Conservation (phyloP, 768 basidiomycete species). For the Boletus huronensis region DNA sequence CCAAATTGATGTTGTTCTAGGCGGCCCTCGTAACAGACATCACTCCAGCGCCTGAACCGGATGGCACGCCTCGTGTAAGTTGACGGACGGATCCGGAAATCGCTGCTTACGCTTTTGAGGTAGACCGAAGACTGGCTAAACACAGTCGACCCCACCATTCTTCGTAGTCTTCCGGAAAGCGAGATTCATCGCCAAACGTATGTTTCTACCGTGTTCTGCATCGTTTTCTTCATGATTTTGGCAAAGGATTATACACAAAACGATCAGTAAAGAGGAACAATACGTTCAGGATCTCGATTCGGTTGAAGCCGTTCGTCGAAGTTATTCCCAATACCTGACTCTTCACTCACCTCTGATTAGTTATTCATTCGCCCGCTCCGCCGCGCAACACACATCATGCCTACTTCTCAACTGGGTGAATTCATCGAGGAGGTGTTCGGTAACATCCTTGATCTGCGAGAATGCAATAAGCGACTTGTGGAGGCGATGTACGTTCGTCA, state of each 20-base stretch:
- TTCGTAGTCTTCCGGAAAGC: constrained; percentile 60
- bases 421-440: constrained; percentile 91
- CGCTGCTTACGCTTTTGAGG: neutral
- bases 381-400: constrained; percentile 56
- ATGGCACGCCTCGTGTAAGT: constrained; percentile 29
- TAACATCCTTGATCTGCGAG: constrained; percentile 83
- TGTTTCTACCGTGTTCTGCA: constrained; percentile 3
- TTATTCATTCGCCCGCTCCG: constrained; percentile 55
- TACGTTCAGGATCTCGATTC: constrained; percentile 85
- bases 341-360: constrained; percentile 31
- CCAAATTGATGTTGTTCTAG: constrained; percentile 20
- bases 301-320: constrained; percentile 59
- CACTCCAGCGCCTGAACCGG: constrained; percentile 22
- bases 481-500: constrained; percentile 86
- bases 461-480: constrained; percentile 77
- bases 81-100: constrained; percentile 28
- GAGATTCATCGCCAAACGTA: constrained; percentile 82
- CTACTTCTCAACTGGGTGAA: constrained; percentile 57
- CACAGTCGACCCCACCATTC: constrained; percentile 46
- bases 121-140: constrained; percentile 50
- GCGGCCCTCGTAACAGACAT: constrained; percentile 22
- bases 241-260: constrained; percentile 71
- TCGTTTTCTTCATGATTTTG: neutral
- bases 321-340: constrained; percentile 26
- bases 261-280: constrained; percentile 85